A percentile compares a stretch with the other conserved stretches of the same genome.
phyloP scores from a whole-genome alignment of 2,329 filamentous ascomycete species.

The Claviceps fusiformis region DNA sequence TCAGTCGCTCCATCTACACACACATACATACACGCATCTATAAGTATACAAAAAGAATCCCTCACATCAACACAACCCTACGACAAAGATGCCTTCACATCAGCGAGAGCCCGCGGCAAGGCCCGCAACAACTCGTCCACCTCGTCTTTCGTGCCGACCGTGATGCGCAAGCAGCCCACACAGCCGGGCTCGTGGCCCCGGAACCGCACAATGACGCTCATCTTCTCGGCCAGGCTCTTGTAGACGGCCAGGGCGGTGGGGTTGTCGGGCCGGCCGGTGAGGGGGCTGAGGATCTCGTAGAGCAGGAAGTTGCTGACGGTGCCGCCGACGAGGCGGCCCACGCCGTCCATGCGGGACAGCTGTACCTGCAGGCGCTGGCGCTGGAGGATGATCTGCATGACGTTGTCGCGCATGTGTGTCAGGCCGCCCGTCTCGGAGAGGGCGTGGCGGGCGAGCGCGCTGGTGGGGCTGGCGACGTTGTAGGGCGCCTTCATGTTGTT shows the following conservation, averaged over 20 bases:
- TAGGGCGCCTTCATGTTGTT: slow-evolving; percentile 95
- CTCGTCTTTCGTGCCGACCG: slow-evolving; percentile 79
- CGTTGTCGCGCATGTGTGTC: slow-evolving; percentile 57
- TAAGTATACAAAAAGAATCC: neutral
- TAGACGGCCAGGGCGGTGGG: slow-evolving; percentile 66
- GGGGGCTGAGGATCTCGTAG: slow-evolving; percentile 67
- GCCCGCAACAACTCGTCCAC: slow-evolving; percentile 65
- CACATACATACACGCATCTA: too few relatives aligned
- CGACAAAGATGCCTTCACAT: slow-evolving; percentile 21
- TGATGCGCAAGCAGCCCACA: slow-evolving; percentile 77
- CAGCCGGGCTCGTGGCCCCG: slow-evolving; percentile 87
- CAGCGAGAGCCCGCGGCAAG: slow-evolving; percentile 36
- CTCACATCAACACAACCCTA: too few relatives aligned
- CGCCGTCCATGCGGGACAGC: slow-evolving; percentile 59
- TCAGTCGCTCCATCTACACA: too few relatives aligned
- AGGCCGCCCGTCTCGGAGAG: slow-evolving; percentile 51
- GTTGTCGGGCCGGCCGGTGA: slow-evolving; percentile 62
- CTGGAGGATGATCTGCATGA: slow-evolving; percentile 58
- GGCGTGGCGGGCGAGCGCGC: slow-evolving; percentile 62
- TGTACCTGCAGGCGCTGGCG: slow-evolving; percentile 62
- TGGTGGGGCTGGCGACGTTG: slow-evolving; percentile 83
- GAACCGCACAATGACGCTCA: slow-evolving; percentile 86
- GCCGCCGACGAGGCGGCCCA: slow-evolving; percentile 73
- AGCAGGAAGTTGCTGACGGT: slow-evolving; percentile 77
- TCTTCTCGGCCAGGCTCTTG: slow-evolving; percentile 67